Evolutionary conservation across 1,284 basidiomycete species (phyloP).

Genomic region (Ustilago esculenta): DNA sequence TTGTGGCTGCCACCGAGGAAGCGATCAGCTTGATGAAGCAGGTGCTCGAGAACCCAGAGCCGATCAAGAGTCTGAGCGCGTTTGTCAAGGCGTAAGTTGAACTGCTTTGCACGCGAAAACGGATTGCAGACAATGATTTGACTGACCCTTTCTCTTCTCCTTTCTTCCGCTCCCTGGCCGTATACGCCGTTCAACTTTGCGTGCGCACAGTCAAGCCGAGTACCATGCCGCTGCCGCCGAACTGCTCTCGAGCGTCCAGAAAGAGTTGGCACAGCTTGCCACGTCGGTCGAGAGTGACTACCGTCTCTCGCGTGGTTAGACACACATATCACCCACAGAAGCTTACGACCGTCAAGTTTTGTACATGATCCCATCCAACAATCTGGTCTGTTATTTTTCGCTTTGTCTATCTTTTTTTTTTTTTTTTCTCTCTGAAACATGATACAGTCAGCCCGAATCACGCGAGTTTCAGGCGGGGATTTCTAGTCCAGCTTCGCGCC

Average conservation of each 20-base stretch:
- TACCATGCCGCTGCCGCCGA: slow-evolving; percentile 87
- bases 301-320: slow-evolving; percentile 69
- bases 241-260: slow-evolving; percentile 73
- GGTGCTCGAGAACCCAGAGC: slow-evolving; percentile 96
- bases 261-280: slow-evolving; percentile 87
- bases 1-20: slow-evolving; percentile 96
- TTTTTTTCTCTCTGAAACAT: too few relatives aligned
- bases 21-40: slow-evolving; percentile 98
- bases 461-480: slow-evolving; percentile 26
- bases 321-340: background rate
- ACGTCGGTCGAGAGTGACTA: slow-evolving; percentile 91
- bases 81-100: slow-evolving; percentile 89
- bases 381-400: too few relatives aligned
- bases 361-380: slow-evolving; percentile 1
- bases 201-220: slow-evolving; percentile 72
- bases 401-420: background rate
- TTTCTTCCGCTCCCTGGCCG: too few relatives aligned
- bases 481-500: slow-evolving; percentile 50
- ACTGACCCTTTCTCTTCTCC: too few relatives aligned
- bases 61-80: slow-evolving; percentile 89
- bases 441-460: too few relatives aligned
- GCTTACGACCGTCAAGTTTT: background rate
- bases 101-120: too few relatives aligned
- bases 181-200: too few relatives aligned
- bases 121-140: too few relatives aligned